Evolutionary conservation across 2,329 filamentous ascomycete genomes (phyloP), one percentile per base, ranked within the genome.

Genomic region (Clathrospora elynae): DNA sequence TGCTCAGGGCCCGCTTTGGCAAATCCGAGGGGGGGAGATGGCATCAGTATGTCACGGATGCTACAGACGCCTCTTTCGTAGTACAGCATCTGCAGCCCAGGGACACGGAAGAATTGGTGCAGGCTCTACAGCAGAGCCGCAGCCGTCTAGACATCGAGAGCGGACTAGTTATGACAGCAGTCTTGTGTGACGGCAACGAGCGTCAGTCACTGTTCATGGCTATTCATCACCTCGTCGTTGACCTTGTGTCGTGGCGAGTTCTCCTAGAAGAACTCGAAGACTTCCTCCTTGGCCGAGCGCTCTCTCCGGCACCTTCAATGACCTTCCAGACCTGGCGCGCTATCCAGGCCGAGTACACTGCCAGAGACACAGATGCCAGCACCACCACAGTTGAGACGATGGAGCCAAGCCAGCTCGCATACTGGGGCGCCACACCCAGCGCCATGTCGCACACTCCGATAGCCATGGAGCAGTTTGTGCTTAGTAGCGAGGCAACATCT

Each of bases 171-270:
- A 5, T 26, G 5, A 12, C 24, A 6, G 24, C 13, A 10, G 11
- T n/a, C 11, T 12, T 26, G 10, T 5, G 5, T n/a, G 4, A n/a
- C 11, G 13, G 11, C 11, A n/a, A n/a, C 5, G 5, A 12, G 24
- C 5, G 11, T 5, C 44, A 46, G 9, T 29, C 40, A n/a, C 39
- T 48, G 8, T 42, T 63, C 14, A 53, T 59, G 48, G 57, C 55
- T 19, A 53, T 49, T n/a, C 55, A 65, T 42, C 61, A 64, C 43
- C 42, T 63, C 13, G 49, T 64, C 25, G 57, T 75, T 4, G 73
- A 75, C 38, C 54, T 75, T 2, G 68, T 75, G 0, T 74, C 73
- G 0, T 75, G 73, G 73, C 58, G 68, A 5, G 63, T 71, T 2
- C 56, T 75, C 2, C 42, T 74, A 0, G 55, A 67, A 7, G 71